Conservation (phyloP, 441 rosid species). For the Eutrema salsugineum region DNA sequence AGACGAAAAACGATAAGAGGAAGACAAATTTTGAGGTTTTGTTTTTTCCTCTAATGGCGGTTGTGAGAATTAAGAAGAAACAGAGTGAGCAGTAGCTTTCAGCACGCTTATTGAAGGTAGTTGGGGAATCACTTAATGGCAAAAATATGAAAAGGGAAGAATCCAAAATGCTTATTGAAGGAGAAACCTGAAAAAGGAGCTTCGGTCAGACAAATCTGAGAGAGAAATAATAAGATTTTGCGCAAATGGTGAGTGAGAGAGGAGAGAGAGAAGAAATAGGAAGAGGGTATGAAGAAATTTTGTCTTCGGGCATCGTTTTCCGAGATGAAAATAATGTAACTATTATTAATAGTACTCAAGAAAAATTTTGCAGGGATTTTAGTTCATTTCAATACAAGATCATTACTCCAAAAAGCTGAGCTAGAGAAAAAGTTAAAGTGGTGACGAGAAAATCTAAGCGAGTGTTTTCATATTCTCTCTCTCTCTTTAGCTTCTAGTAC, state of each 20-base stretch:
- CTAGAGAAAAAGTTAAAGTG: conserved; percentile 14
- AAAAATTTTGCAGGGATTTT: conserved; percentile 16
- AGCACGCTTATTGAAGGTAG: conserved; percentile 20
- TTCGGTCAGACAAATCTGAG: conserved; percentile 10
- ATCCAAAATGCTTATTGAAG: conserved; percentile 23
- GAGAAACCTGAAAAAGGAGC: conserved; percentile 30
- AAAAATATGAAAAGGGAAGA: neutral
- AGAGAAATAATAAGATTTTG: neutral
- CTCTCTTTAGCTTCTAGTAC: neutral
- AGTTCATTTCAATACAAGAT: conserved; percentile 24
- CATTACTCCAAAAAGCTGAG: conserved; percentile 33
- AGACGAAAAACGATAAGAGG: neutral
- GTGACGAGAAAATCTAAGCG: conserved; percentile 15
- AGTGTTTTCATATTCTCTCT: neutral
- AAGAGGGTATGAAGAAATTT: neutral
- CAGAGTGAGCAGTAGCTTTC: conserved; percentile 27
- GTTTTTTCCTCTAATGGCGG: neutral
- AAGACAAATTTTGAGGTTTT: neutral
- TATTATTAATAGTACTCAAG: neutral
- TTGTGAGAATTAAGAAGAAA: conserved; percentile 9
- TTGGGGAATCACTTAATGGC: conserved; percentile 22
- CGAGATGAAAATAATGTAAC: neutral
- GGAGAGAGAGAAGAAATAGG: conserved; percentile 11
- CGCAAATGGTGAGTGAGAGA: conserved; percentile 9
- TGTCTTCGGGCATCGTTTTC: conserved; percentile 30